phyloP scores from a whole-genome alignment of 1,139 yeast species.

The Geotrichum europaeum region DNA sequence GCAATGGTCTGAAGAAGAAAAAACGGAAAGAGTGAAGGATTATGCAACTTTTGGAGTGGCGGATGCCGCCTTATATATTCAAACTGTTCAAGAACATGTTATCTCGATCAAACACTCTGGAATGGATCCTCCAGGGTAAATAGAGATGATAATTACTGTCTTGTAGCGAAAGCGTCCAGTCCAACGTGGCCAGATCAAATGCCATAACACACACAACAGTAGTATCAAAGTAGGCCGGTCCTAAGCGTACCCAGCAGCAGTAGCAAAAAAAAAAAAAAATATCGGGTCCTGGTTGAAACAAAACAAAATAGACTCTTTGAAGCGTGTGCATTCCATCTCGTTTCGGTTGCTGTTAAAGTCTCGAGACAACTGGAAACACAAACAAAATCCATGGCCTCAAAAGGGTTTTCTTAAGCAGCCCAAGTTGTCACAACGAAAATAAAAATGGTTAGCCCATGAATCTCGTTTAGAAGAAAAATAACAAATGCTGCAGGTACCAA shows the following conservation, averaged over 20 bases:
- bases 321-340: neutral
- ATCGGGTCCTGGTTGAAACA: neutral
- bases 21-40: neutral
- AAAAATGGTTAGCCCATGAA: neutral
- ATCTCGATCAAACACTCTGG: neutral
- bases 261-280: neutral
- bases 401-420: neutral
- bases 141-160: neutral
- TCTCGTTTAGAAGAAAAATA: neutral
- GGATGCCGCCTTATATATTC: neutral
- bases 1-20: neutral
- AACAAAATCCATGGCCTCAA: neutral
- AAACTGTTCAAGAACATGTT: neutral
- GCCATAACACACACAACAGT: neutral
- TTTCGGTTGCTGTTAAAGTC: neutral
- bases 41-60: neutral
- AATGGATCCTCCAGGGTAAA: neutral
- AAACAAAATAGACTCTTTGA: neutral
- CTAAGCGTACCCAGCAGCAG: neutral
- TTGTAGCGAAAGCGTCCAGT: neutral
- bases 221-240: neutral
- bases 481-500: neutral
- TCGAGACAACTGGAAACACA: neutral
- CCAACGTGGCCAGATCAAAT: neutral
- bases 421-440: neutral